Base-by-base conservation (phyloP, 1,284 basidiomycete genomes). In the Pseudozyma flocculosa region DNA sequence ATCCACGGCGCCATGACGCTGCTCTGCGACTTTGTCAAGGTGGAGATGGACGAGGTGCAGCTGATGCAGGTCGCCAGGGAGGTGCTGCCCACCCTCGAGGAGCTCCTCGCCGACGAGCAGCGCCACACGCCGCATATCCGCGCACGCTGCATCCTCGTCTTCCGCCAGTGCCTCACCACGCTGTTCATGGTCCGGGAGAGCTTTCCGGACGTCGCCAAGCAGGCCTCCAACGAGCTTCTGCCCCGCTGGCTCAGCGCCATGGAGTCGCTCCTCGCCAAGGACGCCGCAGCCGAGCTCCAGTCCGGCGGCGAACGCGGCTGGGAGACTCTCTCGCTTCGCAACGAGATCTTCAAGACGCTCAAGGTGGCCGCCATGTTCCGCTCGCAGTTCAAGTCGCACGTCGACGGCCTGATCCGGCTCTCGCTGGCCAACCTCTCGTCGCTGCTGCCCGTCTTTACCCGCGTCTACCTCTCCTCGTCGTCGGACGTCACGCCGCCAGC, bases 161-260 rank as follows among this genome's bases (percentile, higher is more conserved):
- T 96, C 80, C 83, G 88, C 26, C 90, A 97, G 81, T 91, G 92
- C 72, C 83, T 96, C 14, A 85, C 86, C 48, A 88, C 91, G 10
- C 82, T 97, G 18, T 92, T 87, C 79, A 97, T 93, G 87, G 90
- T 97, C 54, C 92, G 91, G 76, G 91, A 92, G 40, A 87, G 90
- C 67, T 88, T 92, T 69, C 90, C 92, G 0, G 85, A 88, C 44
- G 85, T 89, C 0, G 89, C 90, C 40, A 88, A 89, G 71, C 86
- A 89, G 69, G 91, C 92, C 0, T 85, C 86, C 14, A 85, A 85
- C 26, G 84, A 85, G 34, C 85, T 96, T 43, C 84, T 95, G 5
- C 90, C 92, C 0, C 83, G 87, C 14, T 98, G 94, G 94, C 56
- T 76, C 2, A 29, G 48, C 10, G 62, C 64, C 10, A 64, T 77